Percentiles rank a stretch among this genome's conserved stretches.
phyloP scores from a whole-genome alignment of 495 filamentous ascomycete species.

The Aspergillus mulundensis region DNA sequence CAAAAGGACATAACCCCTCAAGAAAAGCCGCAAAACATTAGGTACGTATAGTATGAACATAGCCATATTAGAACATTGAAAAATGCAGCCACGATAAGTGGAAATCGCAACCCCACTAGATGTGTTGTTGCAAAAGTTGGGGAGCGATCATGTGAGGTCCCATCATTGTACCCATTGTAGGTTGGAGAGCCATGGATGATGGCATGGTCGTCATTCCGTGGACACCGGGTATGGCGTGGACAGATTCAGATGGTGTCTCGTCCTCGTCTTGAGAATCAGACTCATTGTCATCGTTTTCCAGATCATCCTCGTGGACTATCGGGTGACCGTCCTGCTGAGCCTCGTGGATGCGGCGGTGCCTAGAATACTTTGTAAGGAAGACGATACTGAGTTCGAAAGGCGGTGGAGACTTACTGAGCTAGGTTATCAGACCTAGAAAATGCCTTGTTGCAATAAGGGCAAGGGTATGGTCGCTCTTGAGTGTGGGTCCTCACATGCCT shows the following conservation, averaged over 20 bases:
- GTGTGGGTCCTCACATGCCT: slow-evolving; percentile 99
- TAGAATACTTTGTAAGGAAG: slow-evolving; percentile 27
- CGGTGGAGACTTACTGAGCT: slow-evolving; percentile 70
- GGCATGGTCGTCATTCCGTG: slow-evolving; percentile 39
- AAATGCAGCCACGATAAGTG: background rate
- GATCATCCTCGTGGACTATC: slow-evolving; percentile 67
- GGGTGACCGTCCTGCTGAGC: slow-evolving; percentile 62
- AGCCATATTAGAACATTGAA: background rate
- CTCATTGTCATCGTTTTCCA: slow-evolving; percentile 69
- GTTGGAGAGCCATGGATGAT: slow-evolving; percentile 34
- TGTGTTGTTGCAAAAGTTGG: slow-evolving; percentile 45
- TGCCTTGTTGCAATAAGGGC: slow-evolving; percentile 95
- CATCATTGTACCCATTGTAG: slow-evolving; percentile 33
- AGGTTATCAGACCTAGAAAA: slow-evolving; percentile 98
- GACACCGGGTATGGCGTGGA: slow-evolving; percentile 33
- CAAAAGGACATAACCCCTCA: slow-evolving; percentile 1
- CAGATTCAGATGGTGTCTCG: slow-evolving; percentile 49
- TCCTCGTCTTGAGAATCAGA: slow-evolving; percentile 73
- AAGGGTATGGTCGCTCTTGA: slow-evolving; percentile 96
- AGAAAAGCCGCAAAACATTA: slow-evolving; percentile 8
- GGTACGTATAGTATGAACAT: slow-evolving; percentile 3
- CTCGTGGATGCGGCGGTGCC: slow-evolving; percentile 95
- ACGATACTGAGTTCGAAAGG: background rate
- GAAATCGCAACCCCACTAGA: slow-evolving; percentile 22
- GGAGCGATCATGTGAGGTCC: slow-evolving; percentile 43